phyloP scores from a whole-genome alignment of 768 basidiomycete species.

The Megacollybia marginata region DNA sequence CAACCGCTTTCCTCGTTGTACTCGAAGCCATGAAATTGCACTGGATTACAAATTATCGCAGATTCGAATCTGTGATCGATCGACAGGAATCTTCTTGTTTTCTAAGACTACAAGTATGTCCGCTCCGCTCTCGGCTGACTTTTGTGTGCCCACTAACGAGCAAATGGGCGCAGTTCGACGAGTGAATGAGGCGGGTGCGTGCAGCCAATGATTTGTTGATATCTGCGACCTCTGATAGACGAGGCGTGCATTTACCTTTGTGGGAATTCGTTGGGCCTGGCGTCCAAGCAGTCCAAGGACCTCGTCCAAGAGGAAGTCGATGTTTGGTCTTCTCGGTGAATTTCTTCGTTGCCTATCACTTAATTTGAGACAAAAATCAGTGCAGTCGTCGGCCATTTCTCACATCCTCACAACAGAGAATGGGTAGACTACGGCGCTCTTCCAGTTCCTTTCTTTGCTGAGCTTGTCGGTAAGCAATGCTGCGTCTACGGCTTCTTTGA shows the following conservation, averaged over 20 bases:
- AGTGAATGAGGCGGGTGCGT: slow-evolving; percentile 20
- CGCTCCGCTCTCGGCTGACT: slow-evolving; percentile 38
- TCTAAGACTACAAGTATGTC: too few relatives aligned
- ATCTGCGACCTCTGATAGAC: slow-evolving; percentile 27
- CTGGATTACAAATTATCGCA: too few relatives aligned
- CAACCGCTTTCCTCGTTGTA: slow-evolving; percentile 45
- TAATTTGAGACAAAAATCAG: slow-evolving; percentile 31
- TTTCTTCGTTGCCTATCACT: slow-evolving; percentile 11
- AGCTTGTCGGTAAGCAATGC: slow-evolving; percentile 66
- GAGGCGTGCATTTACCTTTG: slow-evolving; percentile 76
- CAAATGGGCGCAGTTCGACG: slow-evolving; percentile 36
- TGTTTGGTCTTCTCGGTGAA: slow-evolving; percentile 73
- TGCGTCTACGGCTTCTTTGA: not conserved
- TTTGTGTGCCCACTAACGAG: slow-evolving; percentile 48
- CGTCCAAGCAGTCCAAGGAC: slow-evolving; percentile 64
- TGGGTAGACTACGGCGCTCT: slow-evolving; percentile 78
- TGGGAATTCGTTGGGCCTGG: slow-evolving; percentile 89
- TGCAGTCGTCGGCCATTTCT: slow-evolving; percentile 83
- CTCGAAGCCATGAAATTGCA: not conserved
- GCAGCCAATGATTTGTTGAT: not conserved
- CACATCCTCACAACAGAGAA: slow-evolving; percentile 74
- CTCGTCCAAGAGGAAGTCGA: slow-evolving; percentile 77
- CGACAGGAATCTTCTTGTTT: too few relatives aligned
- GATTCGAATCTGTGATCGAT: too few relatives aligned
- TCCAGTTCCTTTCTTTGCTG: slow-evolving; percentile 68